Percentiles rank a stretch among this genome's conserved stretches.
Evolutionary conservation across 2,329 filamentous ascomycete genomes (phyloP).

Genomic region (Colletotrichum sp.): DNA sequence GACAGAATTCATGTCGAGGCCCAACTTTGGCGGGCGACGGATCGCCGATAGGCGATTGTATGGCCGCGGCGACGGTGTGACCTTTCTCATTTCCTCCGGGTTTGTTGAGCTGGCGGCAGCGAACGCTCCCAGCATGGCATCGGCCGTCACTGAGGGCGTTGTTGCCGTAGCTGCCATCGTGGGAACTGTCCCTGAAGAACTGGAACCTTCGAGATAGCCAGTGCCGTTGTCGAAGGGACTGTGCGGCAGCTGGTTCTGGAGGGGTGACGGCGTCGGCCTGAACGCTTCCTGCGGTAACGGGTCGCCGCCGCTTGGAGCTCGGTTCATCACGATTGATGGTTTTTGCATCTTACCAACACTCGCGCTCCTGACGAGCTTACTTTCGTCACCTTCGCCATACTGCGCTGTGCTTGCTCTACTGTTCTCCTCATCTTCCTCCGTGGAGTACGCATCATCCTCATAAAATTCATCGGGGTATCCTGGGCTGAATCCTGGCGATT

Average conservation of each 20-base stretch:
- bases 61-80: slow-evolving; percentile 30
- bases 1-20: slow-evolving; percentile 76
- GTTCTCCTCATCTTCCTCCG: slow-evolving; percentile 41
- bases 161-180: slow-evolving; percentile 25
- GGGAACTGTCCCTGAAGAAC: slow-evolving; percentile 48
- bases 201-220: slow-evolving; percentile 48
- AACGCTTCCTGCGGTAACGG: slow-evolving; percentile 17
- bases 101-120: slow-evolving; percentile 52
- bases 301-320: slow-evolving; percentile 21
- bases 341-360: slow-evolving; percentile 66
- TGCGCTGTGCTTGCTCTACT: slow-evolving; percentile 32
- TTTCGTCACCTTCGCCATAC: slow-evolving; percentile 58
- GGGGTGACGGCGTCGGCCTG: slow-evolving; percentile 35
- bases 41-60: slow-evolving; percentile 59
- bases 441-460: slow-evolving; percentile 46
- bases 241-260: slow-evolving; percentile 33
- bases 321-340: slow-evolving; percentile 57
- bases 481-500: slow-evolving; percentile 49
- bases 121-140: slow-evolving; percentile 55
- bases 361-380: slow-evolving; percentile 62
- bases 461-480: slow-evolving; percentile 53
- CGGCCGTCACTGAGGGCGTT: slow-evolving; percentile 38
- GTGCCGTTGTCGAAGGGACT: slow-evolving; percentile 48
- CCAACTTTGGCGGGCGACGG: slow-evolving; percentile 70
- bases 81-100: slow-evolving; percentile 33